Evolutionary conservation across 176 grass and related monocot genomes (phyloP).

Genomic region (Rhynchospora pubera): DNA sequence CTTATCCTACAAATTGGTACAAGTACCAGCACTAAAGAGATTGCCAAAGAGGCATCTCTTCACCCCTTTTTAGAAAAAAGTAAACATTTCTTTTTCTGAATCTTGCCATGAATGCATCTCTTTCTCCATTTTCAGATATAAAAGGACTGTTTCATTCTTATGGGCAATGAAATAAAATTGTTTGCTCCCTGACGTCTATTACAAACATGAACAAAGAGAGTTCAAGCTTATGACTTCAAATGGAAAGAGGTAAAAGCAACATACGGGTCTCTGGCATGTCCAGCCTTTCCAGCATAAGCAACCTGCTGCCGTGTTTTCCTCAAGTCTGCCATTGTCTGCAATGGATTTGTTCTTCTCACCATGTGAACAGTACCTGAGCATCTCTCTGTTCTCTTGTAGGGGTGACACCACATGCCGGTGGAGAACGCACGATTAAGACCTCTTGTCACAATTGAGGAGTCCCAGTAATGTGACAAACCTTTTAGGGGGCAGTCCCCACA

Average conservation of each 20-base stretch:
- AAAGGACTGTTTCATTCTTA: neutral
- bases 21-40: neutral
- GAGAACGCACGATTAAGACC: conserved; percentile 83
- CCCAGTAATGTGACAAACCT: conserved; percentile 46
- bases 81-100: neutral
- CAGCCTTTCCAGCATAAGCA: conserved; percentile 92
- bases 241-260: conserved; percentile 26
- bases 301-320: conserved; percentile 89
- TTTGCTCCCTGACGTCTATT: neutral
- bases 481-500: conserved; percentile 51
- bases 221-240: neutral
- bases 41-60: neutral
- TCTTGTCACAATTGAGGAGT: conserved; percentile 81
- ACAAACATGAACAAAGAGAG: neutral
- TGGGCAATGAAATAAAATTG: neutral
- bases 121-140: neutral
- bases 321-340: conserved; percentile 83
- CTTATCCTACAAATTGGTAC: neutral
- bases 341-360: conserved; percentile 87
- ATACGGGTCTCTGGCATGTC: conserved; percentile 96
- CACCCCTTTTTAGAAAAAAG: neutral
- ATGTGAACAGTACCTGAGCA: conserved; percentile 72
- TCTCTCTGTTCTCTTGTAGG: conserved; percentile 64
- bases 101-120: neutral
- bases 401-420: conserved; percentile 92